Conservation (phyloP, 2,329 filamentous ascomycete genomes). For the Pseudofabraea citricarpa region DNA sequence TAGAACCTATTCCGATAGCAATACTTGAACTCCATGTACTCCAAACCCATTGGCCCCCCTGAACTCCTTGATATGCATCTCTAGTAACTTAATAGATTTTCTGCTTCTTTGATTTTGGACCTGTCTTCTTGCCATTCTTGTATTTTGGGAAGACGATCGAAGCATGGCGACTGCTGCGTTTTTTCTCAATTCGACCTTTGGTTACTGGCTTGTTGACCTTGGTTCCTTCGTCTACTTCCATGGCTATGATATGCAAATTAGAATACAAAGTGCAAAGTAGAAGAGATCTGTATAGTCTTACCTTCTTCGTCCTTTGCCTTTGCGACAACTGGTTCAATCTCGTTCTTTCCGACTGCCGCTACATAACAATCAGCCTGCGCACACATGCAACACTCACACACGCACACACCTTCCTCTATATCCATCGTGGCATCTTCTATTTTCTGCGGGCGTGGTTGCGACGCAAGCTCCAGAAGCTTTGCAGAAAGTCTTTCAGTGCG, state of each 20-base stretch:
- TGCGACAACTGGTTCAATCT: constrained; percentile 7
- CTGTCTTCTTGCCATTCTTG: constrained; percentile 43
- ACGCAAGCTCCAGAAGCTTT: constrained; percentile 76
- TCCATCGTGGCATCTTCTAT: constrained; percentile 46
- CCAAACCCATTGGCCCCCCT: constrained; percentile 4
- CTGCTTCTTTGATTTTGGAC: constrained; percentile 29
- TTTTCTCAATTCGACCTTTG: constrained; percentile 54
- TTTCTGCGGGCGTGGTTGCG: constrained; percentile 64
- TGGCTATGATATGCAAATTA: constrained; percentile 29
- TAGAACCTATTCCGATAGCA: too few species aligned
- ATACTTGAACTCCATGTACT: constrained; percentile 1
- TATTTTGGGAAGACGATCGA: constrained; percentile 58
- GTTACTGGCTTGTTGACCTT: constrained; percentile 34
- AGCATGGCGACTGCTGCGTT: constrained; percentile 42
- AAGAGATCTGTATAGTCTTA: too few species aligned
- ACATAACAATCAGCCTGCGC: too few species aligned
- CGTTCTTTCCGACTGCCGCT: constrained; percentile 14
- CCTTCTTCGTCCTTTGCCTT: constrained; percentile 21
- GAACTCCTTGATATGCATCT: too few species aligned
- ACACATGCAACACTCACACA: too few species aligned
- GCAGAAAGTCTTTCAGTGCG: constrained; percentile 79
- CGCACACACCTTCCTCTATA: constrained; percentile 27
- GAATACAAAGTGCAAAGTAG: too few species aligned
- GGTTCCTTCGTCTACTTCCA: constrained; percentile 50
- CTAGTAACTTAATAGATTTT: constrained; percentile 24